Evolutionary conservation across 129 eudicot species (phyloP), one percentile per base, ranked within the genome.

Genomic region (Lactuca sativa): DNA sequence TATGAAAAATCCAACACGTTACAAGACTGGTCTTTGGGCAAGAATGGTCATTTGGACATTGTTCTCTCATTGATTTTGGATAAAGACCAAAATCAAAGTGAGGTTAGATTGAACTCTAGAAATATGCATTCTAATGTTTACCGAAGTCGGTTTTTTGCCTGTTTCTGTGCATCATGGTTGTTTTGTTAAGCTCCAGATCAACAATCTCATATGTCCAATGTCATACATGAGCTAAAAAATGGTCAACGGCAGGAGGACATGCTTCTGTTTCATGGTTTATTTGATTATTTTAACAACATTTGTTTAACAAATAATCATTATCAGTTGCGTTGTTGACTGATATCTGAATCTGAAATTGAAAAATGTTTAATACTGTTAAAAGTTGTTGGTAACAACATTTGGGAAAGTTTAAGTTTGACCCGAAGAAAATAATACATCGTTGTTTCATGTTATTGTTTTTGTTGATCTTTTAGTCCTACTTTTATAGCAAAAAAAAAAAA

Each of bases 101-200:
- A 25, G 30, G 30, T 25, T 25, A 25, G 30, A 25, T 25, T 1
- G 30, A 25, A 25, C 30, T 25, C 30, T 25, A 59, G 38, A 41
- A 74, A 74, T 73, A 56, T 73, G 7, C 38, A 49, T 59, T 76
- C 87, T 2, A 37, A 76, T 41, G 41, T 75, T 14, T 82, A 81
- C 17, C 67, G 87, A 54, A 74, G 86, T 52, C 88, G 90, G 96
- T 85, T 33, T 75, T 52, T 80, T 79, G 70, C 79, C 18, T 88
- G 31, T 84, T 86, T 16, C 63, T 86, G 34, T 87, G 88, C 76
- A 77, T 88, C 60, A 73, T 91, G 47, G 17, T 86, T 48, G 73
- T 88, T 32, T 75, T 88, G 4, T 32, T 84, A 75, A 85, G 88
- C 81, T 76, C 76, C 83, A 88, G 76, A 70, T 91, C 57, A 83